Evolutionary conservation across 352 stramenopile species (phyloP).

Genomic region (Saprolegnia diclina): DNA sequence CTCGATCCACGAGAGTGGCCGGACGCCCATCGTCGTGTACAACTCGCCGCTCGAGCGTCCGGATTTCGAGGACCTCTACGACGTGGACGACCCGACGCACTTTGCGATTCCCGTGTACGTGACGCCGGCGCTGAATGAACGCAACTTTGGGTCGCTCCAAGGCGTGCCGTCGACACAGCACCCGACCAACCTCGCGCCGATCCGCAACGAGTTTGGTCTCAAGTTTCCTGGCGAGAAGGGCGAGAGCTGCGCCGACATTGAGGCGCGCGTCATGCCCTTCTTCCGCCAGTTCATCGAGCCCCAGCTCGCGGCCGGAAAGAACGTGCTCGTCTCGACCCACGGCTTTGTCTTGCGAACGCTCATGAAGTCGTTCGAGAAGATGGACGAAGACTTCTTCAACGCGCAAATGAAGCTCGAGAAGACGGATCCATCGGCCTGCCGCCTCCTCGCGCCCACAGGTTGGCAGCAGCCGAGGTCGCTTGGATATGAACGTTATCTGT

Average conservation of each 20-base stretch:
- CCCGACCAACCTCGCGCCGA: slow-evolving; percentile 67
- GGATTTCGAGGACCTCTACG: slow-evolving; percentile 62
- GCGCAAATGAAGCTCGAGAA: slow-evolving; percentile 84
- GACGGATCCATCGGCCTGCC: slow-evolving; percentile 59
- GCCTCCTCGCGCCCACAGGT: slow-evolving; percentile 66
- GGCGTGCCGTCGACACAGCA: slow-evolving; percentile 69
- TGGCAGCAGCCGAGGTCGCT: too few relatives aligned
- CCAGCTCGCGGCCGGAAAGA: slow-evolving; percentile 61
- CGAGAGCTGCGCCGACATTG: slow-evolving; percentile 76
- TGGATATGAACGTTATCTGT: neutral
- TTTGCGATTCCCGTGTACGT: slow-evolving; percentile 81
- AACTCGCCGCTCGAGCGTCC: slow-evolving; percentile 62
- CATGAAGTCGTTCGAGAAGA: slow-evolving; percentile 77
- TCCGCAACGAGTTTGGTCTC: slow-evolving; percentile 74
- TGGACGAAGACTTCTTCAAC: slow-evolving; percentile 68
- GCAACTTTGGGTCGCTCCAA: slow-evolving; percentile 78
- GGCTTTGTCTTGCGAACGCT: slow-evolving; percentile 82
- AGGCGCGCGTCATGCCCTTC: slow-evolving; percentile 68
- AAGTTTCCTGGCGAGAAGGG: slow-evolving; percentile 74
- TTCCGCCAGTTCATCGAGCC: slow-evolving; percentile 72
- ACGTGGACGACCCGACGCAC: slow-evolving; percentile 58
- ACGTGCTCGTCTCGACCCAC: slow-evolving; percentile 74
- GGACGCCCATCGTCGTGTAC: slow-evolving; percentile 74
- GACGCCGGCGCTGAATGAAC: slow-evolving; percentile 68
- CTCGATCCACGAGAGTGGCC: slow-evolving; percentile 74